Base-by-base conservation (phyloP, 2,329 filamentous ascomycete genomes). In the Clarireedia paspali region DNA sequence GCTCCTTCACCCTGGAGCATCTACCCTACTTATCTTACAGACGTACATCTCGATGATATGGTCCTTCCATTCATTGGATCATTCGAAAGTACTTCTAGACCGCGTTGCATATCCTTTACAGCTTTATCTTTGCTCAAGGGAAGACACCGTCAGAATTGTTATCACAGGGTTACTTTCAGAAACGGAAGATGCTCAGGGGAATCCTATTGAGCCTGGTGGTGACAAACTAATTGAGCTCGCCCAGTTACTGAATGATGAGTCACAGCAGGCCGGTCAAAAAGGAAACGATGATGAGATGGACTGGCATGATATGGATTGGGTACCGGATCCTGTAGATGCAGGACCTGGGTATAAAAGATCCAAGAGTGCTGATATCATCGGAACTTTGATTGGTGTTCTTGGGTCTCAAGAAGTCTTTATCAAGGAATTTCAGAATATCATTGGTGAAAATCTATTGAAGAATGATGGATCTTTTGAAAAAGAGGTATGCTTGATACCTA, bases 301-400 rank as follows among this genome's bases (percentile, higher is more conserved):
- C 70, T 97, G 89, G 87, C 81, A 90, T 66, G 91, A 99, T 70
- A 88, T 96, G 85, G 82, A 84, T 7, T 99, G 94, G 94, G 78
- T 90, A 38, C 94, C 94, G 1, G 89, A 96, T 65, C 94, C 94
- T 0, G 85, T 95, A 40, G 94, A 99, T 68, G 94, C 94, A 1
- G 91, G 90, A 9, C 87, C 90, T 48, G 89, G 96, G 68, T 96
- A 96, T 74, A 90, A 88, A 67, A 87, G 91, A 57, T 89, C 89
- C 10, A 95, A 89, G 69, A 88, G 84, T 45, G 88, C 91, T 61
- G 94, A 99, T 70, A 87, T 97, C 12, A 90, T 97, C 56, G 91
- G 91, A 52, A 95, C 91, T 52, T 76, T 99, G 45, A 88, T 97
- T 63, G 87, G 84, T 57, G 83, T 95, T 0, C 88, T 96, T 63